Percentiles rank a stretch among this genome's conserved stretches.
Evolutionary conservation across 768 basidiomycete species (phyloP).

Genomic region (Trametes sanguinea): DNA sequence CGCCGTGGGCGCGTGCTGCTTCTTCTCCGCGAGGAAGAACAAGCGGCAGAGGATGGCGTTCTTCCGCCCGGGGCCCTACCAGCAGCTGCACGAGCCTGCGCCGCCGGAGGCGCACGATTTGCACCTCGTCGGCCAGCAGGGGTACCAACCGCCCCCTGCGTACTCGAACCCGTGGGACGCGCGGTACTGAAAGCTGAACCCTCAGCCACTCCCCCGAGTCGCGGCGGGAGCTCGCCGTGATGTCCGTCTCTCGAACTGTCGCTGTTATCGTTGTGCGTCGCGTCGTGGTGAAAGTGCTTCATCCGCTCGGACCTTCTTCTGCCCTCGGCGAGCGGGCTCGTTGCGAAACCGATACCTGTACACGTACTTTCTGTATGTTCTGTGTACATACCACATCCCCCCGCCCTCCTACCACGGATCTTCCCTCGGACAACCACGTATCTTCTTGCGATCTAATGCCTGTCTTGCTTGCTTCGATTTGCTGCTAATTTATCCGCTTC

Average conservation of each 20-base stretch:
- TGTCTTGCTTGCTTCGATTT: not conserved
- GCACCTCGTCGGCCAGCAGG: constrained; percentile 23
- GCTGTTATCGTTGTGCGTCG: too few relatives aligned
- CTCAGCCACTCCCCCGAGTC: too few relatives aligned
- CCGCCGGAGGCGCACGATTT: constrained; percentile 34
- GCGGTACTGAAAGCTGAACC: constrained; percentile 19
- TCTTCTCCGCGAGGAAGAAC: constrained; percentile 5
- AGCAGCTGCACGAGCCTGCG: constrained; percentile 34
- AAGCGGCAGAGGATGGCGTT: constrained; percentile 8
- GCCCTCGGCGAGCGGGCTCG: too few relatives aligned
- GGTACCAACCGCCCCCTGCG: not conserved
- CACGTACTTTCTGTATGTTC: too few relatives aligned
- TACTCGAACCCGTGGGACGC: constrained; percentile 33
- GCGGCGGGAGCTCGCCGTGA: too few relatives aligned
- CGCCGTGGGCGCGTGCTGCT: constrained; percentile 33
- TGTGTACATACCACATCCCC: too few relatives aligned
- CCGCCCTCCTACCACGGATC: not conserved
- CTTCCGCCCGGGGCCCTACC: constrained; percentile 30
- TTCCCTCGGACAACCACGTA: not conserved
- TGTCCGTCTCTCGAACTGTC: too few relatives aligned
- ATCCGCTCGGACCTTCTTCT: too few relatives aligned
- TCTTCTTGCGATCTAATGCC: not conserved
- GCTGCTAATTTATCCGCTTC: not conserved
- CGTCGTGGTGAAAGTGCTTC: too few relatives aligned
- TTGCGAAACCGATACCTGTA: not conserved